Evolutionary conservation across 345 rosid genomes (phyloP), one percentile per base, ranked within the genome.

Genomic region (Euphorbia tirucalli): DNA sequence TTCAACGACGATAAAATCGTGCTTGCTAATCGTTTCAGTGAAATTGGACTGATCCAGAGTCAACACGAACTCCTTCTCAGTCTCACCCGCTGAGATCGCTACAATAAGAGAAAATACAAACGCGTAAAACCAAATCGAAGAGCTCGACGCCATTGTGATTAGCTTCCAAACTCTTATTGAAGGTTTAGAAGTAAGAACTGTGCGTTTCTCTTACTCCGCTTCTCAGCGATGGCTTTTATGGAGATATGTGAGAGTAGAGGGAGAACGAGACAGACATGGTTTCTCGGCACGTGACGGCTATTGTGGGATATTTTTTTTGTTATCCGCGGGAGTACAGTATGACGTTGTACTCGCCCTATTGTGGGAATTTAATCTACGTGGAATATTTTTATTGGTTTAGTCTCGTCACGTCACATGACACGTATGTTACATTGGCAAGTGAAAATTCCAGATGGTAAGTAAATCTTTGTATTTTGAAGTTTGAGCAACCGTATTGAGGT

Each of bases 31-130:
- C 18, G 86, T 83, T 24, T 93, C 98, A 25, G 90, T 76, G 85
- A 95, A 93, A 86, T 95, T 95, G 50, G 99, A 78, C 85, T 85
- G 85, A 80, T 89, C 98, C 35, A 95, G 80, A 7, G 97, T 93
- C 77, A 93, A 73, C 22, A 95, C 98, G 76, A 84, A 87, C 68
- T 77, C 90, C 10, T 76, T 60, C 72, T 84, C 93, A 28, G 46
- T 46, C 71, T 85, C 82, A 48, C 81, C 93, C 69, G 87, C 81
- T 19, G 81, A 75, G 35, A 83, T 69, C 69, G 81, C 72, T 27
- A 71, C 78, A 39, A 82, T 70, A 50, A 89, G 15, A 15, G 83
- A 73, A 52, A 84, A 50, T 69, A 78, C 61, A 61, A 79, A 61
- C 41, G 81, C 37, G 55, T 62, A 71, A 9, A 79, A 74, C 76